Percentiles rank a stretch among this genome's conserved stretches.
These are phyloP conservation scores for Tympanopsis confertula DNA, from an alignment of 2,329 filamentous ascomycete species.

Conservation along the genomic window DNA sequence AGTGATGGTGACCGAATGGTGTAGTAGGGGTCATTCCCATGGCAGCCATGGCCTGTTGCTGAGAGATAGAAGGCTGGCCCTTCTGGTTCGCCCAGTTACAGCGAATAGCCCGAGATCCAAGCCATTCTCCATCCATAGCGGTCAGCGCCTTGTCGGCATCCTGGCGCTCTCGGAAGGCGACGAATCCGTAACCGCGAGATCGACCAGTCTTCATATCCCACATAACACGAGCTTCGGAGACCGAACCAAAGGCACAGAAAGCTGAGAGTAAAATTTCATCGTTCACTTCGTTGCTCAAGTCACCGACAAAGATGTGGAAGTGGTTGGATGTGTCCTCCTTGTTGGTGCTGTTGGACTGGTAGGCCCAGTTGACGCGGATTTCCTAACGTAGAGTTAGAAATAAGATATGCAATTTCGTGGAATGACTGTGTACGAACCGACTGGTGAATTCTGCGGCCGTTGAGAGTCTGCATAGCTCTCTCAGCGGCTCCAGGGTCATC, in stretches of 20 bases:
- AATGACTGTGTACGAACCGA: constrained; percentile 50
- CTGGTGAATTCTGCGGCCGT: constrained; percentile 89
- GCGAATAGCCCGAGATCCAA: constrained; percentile 91
- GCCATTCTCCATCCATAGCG: constrained; percentile 98
- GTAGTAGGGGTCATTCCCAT: constrained; percentile 98
- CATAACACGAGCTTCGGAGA: constrained; percentile 98
- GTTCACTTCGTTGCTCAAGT: constrained; percentile 96
- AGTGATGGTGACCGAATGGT: constrained; percentile 92
- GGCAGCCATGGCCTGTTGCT: constrained; percentile 91
- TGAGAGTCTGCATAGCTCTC: constrained; percentile 92
- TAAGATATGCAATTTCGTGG: not conserved
- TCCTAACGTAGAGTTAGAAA: constrained; percentile 42
- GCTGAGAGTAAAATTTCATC: constrained; percentile 88
- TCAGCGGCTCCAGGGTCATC: constrained; percentile 95
- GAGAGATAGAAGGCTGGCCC: constrained; percentile 95
- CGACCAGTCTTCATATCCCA: constrained; percentile 99
- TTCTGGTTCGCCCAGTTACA: constrained; percentile 99
- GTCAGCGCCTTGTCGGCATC: constrained; percentile 94
- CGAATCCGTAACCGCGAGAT: constrained; percentile 93
- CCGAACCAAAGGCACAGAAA: constrained; percentile 88
- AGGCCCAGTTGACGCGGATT: constrained; percentile 98
- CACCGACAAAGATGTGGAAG: constrained; percentile 97
- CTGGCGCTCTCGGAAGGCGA: constrained; percentile 84
- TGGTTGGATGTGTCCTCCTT: constrained; percentile 98
- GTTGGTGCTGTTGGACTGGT: constrained; percentile 84